These are phyloP conservation scores for Mortierella antarctica DNA, from an alignment of 192 early-diverging fungal genomes.

Conservation along the genomic window DNA sequence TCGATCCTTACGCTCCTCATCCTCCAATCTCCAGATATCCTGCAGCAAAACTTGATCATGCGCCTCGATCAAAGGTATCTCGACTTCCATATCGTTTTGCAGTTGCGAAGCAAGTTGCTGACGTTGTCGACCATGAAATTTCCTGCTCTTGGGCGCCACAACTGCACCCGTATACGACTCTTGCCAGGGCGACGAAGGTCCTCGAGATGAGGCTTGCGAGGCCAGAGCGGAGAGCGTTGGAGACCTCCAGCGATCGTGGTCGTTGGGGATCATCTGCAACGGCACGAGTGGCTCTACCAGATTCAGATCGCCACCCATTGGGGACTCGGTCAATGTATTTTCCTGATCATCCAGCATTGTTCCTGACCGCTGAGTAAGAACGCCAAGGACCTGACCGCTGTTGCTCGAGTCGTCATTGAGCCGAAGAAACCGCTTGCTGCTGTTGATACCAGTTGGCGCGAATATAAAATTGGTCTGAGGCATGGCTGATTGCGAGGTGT, in stretches of 20 bases:
- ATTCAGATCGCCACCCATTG: too few species aligned
- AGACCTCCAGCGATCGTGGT: slow-evolving; percentile 44
- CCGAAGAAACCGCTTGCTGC: too few species aligned
- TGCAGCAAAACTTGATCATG: slow-evolving; percentile 39
- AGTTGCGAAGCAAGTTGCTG: not conserved
- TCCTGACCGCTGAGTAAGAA: too few species aligned
- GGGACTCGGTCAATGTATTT: too few species aligned
- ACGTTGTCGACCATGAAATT: not conserved
- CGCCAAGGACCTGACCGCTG: too few species aligned
- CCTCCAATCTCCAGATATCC: slow-evolving; percentile 51
- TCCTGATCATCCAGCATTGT: too few species aligned
- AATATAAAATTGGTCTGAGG: too few species aligned
- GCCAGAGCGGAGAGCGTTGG: slow-evolving; percentile 33
- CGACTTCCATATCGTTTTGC: slow-evolving; percentile 2
- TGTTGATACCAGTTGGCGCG: too few species aligned
- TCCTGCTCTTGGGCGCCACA: not conserved
- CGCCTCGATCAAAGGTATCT: slow-evolving; percentile 31
- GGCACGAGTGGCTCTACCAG: not conserved
- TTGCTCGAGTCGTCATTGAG: too few species aligned
- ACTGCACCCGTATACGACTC: not conserved
- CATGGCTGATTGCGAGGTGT: too few species aligned
- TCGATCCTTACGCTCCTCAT: slow-evolving; percentile 39
- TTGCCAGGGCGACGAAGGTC: not conserved
- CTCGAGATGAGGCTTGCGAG: slow-evolving; percentile 1
- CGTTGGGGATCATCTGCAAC: not conserved